Evolutionary conservation across 441 rosid genomes (phyloP).

Genomic region (Mallotus repandus): DNA sequence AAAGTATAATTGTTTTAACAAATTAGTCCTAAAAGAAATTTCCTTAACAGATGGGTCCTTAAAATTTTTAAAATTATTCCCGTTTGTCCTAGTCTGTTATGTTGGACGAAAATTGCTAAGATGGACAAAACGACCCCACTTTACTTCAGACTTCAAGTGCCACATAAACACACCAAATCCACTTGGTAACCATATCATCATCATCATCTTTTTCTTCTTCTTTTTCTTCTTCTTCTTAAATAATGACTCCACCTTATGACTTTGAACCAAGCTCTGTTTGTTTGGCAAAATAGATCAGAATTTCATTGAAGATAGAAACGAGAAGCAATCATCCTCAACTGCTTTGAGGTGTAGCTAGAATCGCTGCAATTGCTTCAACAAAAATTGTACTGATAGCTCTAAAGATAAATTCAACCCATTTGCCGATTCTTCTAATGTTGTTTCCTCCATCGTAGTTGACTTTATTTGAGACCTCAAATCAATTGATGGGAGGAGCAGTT

Average conservation of each 20-base stretch:
- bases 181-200: too few relatives aligned
- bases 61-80: too few relatives aligned
- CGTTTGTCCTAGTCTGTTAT: too few relatives aligned
- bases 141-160: too few relatives aligned
- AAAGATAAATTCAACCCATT: constrained; percentile 55
- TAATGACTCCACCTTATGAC: constrained; percentile 30
- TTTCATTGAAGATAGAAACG: constrained; percentile 71
- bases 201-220: too few relatives aligned
- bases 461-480: constrained; percentile 37
- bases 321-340: constrained; percentile 36
- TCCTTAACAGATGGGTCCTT: too few relatives aligned
- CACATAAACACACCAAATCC: too few relatives aligned
- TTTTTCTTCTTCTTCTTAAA: too few relatives aligned
- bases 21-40: too few relatives aligned
- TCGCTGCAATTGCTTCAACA: constrained; percentile 63
- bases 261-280: constrained; percentile 89
- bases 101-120: too few relatives aligned
- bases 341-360: constrained; percentile 48
- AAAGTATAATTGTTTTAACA: too few relatives aligned
- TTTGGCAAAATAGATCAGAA: constrained; percentile 74
- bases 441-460: constrained; percentile 47
- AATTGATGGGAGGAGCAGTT: constrained; percentile 37
- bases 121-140: too few relatives aligned
- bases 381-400: constrained; percentile 55
- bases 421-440: constrained; percentile 27